Evolutionary conservation across 768 basidiomycete species (phyloP).

Genomic region (Boletus patriciae): DNA sequence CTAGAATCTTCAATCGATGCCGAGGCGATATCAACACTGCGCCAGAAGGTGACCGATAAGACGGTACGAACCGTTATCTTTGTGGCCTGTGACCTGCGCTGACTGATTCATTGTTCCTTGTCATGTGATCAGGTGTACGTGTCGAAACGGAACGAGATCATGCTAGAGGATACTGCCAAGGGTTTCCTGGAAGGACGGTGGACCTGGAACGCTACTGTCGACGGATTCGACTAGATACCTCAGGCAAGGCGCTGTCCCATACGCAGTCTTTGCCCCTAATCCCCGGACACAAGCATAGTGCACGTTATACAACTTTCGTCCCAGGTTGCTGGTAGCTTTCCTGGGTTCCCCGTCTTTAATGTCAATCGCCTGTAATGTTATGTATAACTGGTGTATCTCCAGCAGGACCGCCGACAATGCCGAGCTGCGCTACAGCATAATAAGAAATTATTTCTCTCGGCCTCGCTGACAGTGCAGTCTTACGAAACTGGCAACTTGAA

Average conservation of each 20-base stretch:
- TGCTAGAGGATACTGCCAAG: constrained; percentile 90
- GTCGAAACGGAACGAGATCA: constrained; percentile 94
- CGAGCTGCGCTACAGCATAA: no score
- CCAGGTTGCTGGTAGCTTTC: constrained; percentile 4
- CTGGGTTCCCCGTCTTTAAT: constrained; percentile 6
- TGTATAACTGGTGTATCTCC: not conserved
- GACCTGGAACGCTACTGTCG: constrained; percentile 74
- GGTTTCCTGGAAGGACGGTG: constrained; percentile 87
- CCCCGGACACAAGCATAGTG: not conserved
- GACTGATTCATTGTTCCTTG: not conserved
- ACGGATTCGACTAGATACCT: constrained; percentile 62
- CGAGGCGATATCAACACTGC: constrained; percentile 73
- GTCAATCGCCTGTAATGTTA: constrained; percentile 13
- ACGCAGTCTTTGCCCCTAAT: constrained; percentile 1
- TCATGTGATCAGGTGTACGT: constrained; percentile 68
- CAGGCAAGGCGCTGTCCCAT: not conserved
- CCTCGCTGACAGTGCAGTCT: no score
- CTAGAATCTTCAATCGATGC: constrained; percentile 90
- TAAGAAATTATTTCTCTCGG: no score
- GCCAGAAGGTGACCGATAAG: constrained; percentile 95
- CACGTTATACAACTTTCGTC: not conserved
- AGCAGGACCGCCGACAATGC: no score
- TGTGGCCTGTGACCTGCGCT: not conserved
- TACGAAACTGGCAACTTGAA: no score
- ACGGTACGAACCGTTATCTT: constrained; percentile 52